phyloP scores from a whole-genome alignment of 2,329 filamentous ascomycete genomes.

The Fusarium napiforme region DNA sequence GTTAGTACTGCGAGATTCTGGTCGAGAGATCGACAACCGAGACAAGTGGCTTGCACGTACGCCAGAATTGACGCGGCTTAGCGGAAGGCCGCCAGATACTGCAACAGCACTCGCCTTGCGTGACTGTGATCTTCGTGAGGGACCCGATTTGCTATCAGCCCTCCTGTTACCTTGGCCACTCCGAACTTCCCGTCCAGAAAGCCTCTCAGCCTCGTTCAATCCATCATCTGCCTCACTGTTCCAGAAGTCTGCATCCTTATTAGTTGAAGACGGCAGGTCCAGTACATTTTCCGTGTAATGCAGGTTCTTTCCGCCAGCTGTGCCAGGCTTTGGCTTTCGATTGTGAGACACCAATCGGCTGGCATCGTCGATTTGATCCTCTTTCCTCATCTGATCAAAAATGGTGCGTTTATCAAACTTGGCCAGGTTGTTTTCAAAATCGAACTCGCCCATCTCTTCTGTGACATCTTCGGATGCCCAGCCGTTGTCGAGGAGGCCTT shows the following conservation, averaged over 20 bases:
- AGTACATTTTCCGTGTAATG: constrained; percentile 94
- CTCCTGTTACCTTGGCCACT: constrained; percentile 62
- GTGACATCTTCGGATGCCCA: constrained; percentile 98
- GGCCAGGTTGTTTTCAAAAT: constrained; percentile 88
- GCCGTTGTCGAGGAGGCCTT: constrained; percentile 71
- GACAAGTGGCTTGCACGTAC: constrained; percentile 51
- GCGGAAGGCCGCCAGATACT: constrained; percentile 51
- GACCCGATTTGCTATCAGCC: constrained; percentile 63
- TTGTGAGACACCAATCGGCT: constrained; percentile 94
- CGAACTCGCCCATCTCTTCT: constrained; percentile 94
- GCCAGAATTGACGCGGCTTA: constrained; percentile 61
- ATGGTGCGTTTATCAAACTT: constrained; percentile 95
- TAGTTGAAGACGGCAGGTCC: constrained; percentile 62
- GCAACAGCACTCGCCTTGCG: constrained; percentile 63
- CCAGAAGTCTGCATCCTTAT: constrained; percentile 68
- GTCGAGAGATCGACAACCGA: constrained; percentile 46
- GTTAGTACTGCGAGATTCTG: constrained; percentile 50
- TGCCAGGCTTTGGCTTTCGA: constrained; percentile 73
- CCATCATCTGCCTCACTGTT: constrained; percentile 79
- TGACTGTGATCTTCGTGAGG: constrained; percentile 63
- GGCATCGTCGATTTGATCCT: constrained; percentile 89
- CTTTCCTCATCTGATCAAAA: constrained; percentile 90
- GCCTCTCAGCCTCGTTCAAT: constrained; percentile 57
- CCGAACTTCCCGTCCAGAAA: constrained; percentile 62
- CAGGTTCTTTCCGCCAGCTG: constrained; percentile 85